Evolutionary conservation across 108 stramenopile species (phyloP).

Genomic region (Nitzschia putrida): DNA sequence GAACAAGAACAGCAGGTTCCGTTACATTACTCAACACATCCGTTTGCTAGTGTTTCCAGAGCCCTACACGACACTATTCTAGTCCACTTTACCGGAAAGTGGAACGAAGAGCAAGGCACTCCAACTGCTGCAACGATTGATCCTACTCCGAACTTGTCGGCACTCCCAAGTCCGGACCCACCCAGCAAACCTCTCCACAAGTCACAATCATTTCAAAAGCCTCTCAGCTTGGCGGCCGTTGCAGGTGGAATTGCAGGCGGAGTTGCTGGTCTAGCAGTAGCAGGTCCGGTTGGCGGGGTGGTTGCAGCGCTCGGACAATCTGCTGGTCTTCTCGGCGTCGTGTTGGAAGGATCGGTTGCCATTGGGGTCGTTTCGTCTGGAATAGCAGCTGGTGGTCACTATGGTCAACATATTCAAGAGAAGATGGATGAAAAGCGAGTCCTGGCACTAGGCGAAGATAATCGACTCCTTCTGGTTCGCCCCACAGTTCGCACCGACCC

Average conservation of each 20-base stretch:
- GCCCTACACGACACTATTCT: constrained; percentile 57
- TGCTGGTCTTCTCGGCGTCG: constrained; percentile 18
- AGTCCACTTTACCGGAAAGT: constrained; percentile 23
- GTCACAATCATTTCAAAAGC: constrained; percentile 6
- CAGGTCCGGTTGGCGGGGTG: constrained; percentile 55
- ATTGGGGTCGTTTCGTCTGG: constrained; percentile 69
- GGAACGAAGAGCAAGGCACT: neutral
- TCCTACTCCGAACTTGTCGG: neutral
- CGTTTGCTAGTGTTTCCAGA: constrained; percentile 48
- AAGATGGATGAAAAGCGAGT: constrained; percentile 50
- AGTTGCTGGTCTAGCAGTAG: constrained; percentile 57
- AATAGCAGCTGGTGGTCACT: constrained; percentile 58
- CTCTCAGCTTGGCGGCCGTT: constrained; percentile 47
- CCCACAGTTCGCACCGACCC: constrained; percentile 75
- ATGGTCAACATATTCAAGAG: constrained; percentile 53
- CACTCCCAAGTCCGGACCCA: neutral
- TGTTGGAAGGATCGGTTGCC: constrained; percentile 51
- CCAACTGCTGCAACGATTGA: neutral
- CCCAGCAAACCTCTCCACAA: neutral
- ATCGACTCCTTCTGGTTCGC: constrained; percentile 66
- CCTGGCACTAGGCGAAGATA: constrained; percentile 51
- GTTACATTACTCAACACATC: constrained; percentile 40
- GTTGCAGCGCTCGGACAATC: constrained; percentile 35
- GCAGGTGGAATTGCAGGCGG: constrained; percentile 65
- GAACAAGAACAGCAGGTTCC: constrained; percentile 8